A percentile compares a stretch with the other conserved stretches of the same genome.
These are phyloP conservation scores for Phytopythium ostracodes DNA, from an alignment of 352 stramenopile species.

Conservation along the genomic window DNA sequence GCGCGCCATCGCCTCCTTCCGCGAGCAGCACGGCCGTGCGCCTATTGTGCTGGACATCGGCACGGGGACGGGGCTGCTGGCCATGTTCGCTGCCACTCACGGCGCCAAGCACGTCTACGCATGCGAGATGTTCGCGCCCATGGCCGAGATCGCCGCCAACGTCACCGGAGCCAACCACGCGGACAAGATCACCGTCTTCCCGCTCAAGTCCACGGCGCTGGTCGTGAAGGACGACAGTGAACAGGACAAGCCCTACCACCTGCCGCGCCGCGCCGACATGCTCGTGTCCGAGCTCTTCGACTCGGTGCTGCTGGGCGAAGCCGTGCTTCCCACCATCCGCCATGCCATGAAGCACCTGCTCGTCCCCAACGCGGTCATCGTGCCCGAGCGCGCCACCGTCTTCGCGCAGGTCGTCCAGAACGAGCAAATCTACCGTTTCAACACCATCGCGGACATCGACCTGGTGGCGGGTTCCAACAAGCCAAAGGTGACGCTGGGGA, in stretches of 20 bases:
- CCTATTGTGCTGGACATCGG: conserved; percentile 82
- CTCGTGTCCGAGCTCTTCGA: conserved; percentile 93
- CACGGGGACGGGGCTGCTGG: conserved; percentile 73
- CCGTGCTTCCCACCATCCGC: conserved; percentile 78
- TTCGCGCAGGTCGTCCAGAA: conserved; percentile 72
- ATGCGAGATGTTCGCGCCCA: conserved; percentile 90
- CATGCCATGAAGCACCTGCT: conserved; percentile 74
- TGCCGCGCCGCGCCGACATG: conserved; percentile 79
- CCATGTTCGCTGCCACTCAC: conserved; percentile 84
- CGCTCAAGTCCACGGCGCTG: conserved; percentile 72
- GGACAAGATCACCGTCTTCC: conserved; percentile 74
- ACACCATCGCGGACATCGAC: conserved; percentile 33
- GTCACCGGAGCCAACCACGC: conserved; percentile 68
- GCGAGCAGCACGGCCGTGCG: conserved; percentile 24
- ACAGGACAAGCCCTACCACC: conserved; percentile 21
- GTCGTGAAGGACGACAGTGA: conserved; percentile 20
- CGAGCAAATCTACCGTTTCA: conserved; percentile 63
- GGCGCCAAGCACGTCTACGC: conserved; percentile 88
- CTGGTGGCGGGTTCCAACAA: background rate
- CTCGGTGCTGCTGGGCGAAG: conserved; percentile 88
- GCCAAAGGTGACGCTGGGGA: conserved; percentile 30
- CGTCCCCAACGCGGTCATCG: conserved; percentile 44
- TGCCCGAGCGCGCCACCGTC: conserved; percentile 63
- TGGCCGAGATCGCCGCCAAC: conserved; percentile 74
- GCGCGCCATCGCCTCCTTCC: conserved; percentile 53